Conservation (phyloP, 1,139 yeast genomes). For the Geotrichum europaeum region DNA sequence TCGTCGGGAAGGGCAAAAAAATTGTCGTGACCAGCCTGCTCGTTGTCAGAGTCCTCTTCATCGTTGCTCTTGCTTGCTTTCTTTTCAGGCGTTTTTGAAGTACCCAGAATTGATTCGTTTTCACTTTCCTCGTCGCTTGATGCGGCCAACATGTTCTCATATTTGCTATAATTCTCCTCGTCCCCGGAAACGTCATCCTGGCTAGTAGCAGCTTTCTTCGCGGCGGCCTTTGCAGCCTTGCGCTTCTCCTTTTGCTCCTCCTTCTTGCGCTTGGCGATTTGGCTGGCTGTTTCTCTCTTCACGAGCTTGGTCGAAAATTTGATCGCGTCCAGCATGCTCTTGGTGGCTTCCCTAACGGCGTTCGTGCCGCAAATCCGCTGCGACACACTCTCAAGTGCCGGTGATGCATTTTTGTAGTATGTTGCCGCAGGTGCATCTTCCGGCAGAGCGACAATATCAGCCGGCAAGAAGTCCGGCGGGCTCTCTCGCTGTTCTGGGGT, state of each 20-base stretch:
- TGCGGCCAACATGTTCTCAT: constrained; percentile 17
- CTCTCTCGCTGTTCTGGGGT: constrained; percentile 18
- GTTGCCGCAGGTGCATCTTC: constrained; percentile 4
- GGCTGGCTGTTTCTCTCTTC: constrained; percentile 10
- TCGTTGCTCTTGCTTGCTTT: constrained; percentile 31
- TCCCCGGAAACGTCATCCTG: not conserved
- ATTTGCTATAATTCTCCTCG: constrained; percentile 18
- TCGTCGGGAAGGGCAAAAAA: constrained; percentile 18
- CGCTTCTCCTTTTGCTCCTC: constrained; percentile 31
- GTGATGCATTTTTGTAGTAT: constrained; percentile 8
- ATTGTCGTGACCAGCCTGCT: constrained; percentile 16
- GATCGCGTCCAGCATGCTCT: constrained; percentile 53
- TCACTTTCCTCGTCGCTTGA: constrained; percentile 22
- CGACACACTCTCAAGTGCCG: constrained; percentile 32
- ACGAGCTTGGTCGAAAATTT: constrained; percentile 53
- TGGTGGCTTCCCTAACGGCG: constrained; percentile 43
- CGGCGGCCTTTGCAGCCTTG: constrained; percentile 30
- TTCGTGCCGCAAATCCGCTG: constrained; percentile 58
- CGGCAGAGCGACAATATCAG: constrained; percentile 9
- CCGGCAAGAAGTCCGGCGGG: constrained; percentile 21
- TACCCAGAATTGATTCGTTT: constrained; percentile 33
- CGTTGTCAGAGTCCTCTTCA: constrained; percentile 16
- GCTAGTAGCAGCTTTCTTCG: constrained; percentile 8
- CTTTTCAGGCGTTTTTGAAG: constrained; percentile 11
- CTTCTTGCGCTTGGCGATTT: constrained; percentile 41